Percentiles rank a stretch among this genome's conserved stretches.
phyloP scores from a whole-genome alignment of 2,329 filamentous ascomycete species.

The Lasiodiplodia sp. region DNA sequence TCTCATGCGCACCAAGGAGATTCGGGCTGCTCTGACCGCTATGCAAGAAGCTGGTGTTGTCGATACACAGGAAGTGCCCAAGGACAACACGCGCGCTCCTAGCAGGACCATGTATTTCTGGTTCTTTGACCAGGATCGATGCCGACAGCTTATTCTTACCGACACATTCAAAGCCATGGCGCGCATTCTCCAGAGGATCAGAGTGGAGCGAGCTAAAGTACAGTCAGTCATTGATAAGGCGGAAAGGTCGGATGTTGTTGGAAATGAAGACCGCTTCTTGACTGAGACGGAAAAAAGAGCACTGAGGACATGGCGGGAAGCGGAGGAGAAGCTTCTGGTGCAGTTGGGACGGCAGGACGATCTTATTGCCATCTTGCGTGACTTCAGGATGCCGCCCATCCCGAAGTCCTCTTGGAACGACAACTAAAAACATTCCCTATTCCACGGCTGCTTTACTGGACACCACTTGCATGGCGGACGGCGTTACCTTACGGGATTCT shows the following conservation, averaged over 20 bases:
- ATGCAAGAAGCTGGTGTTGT: slow-evolving; percentile 88
- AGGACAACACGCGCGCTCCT: slow-evolving; percentile 81
- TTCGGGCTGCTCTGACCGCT: slow-evolving; percentile 82
- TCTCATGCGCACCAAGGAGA: slow-evolving; percentile 83
- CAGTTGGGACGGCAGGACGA: slow-evolving; percentile 86
- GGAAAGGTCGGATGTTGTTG: slow-evolving; percentile 84
- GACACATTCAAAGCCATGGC: slow-evolving; percentile 91
- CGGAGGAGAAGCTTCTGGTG: slow-evolving; percentile 74
- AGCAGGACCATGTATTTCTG: slow-evolving; percentile 89
- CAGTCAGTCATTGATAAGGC: slow-evolving; percentile 79
- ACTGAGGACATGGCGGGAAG: slow-evolving; percentile 67
- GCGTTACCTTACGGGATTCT: slow-evolving; percentile 15
- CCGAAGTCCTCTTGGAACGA: slow-evolving; percentile 20
- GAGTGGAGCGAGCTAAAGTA: slow-evolving; percentile 75
- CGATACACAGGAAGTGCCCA: slow-evolving; percentile 92
- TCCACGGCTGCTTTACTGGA: slow-evolving; percentile 3
- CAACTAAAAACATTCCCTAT: neutral
- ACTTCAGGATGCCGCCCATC: slow-evolving; percentile 52
- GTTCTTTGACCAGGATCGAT: slow-evolving; percentile 83
- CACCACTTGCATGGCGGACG: slow-evolving; percentile 27
- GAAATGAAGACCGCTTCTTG: slow-evolving; percentile 81
- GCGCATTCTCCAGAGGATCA: slow-evolving; percentile 79
- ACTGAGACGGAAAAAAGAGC: slow-evolving; percentile 74
- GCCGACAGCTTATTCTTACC: slow-evolving; percentile 74
- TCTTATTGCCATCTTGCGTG: slow-evolving; percentile 80